phyloP scores from a whole-genome alignment of 495 filamentous ascomycete species.

The Penicillium manginii region DNA sequence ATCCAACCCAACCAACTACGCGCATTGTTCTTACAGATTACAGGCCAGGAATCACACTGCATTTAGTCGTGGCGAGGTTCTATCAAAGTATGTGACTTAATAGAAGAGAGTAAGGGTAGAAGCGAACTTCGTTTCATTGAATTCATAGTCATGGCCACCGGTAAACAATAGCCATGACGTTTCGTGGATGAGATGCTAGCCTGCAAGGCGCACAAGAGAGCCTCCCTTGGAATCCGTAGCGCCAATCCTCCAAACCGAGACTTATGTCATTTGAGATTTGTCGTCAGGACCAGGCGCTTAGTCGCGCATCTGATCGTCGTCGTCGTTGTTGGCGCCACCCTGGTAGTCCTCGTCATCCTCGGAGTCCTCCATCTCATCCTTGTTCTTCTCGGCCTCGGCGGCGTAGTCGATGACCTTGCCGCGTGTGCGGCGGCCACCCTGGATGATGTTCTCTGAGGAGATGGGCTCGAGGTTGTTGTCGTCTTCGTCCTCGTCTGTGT shows the following conservation, averaged over 20 bases:
- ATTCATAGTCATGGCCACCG: conserved; percentile 2
- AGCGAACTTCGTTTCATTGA: conserved; percentile 4
- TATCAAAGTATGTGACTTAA: too few relatives aligned
- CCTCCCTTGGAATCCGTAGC: conserved; percentile 22
- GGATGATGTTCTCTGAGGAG: conserved; percentile 83
- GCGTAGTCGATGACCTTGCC: conserved; percentile 81
- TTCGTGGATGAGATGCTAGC: neutral
- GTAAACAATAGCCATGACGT: neutral
- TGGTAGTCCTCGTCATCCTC: conserved; percentile 72
- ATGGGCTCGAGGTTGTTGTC: conserved; percentile 90
- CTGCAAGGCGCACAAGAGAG: conserved; percentile 9
- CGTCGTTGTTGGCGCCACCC: conserved; percentile 29
- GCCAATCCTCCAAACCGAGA: conserved; percentile 23
- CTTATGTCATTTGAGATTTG: conserved; percentile 20
- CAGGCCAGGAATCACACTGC: too few relatives aligned
- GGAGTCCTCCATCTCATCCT: conserved; percentile 70
- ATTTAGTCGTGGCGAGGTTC: too few relatives aligned
- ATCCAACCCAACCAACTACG: too few relatives aligned
- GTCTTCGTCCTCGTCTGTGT: conserved; percentile 63
- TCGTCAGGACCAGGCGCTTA: conserved; percentile 29
- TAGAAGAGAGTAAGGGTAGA: neutral
- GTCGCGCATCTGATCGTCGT: conserved; percentile 51
- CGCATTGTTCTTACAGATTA: too few relatives aligned
- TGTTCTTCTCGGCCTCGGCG: conserved; percentile 66
- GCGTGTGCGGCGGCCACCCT: conserved; percentile 78